phyloP scores from a whole-genome alignment of 306 rosid species.

The Prunus mira region DNA sequence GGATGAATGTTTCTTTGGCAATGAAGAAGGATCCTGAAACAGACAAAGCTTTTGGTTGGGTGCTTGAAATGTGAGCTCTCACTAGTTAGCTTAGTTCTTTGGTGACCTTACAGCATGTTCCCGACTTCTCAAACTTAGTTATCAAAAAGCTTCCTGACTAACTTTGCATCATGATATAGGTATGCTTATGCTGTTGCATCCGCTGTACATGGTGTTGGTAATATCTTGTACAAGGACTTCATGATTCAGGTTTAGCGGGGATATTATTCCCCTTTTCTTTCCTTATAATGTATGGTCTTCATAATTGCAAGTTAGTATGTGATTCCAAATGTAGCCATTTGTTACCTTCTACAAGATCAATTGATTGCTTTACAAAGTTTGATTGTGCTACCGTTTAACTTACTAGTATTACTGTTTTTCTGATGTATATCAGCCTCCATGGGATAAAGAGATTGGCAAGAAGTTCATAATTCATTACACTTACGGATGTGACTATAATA shows the following conservation, averaged over 20 bases:
- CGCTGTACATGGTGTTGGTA: slow-evolving; percentile 76
- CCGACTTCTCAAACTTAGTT: background rate
- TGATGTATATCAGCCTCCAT: slow-evolving; percentile 73
- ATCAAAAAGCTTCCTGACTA: background rate
- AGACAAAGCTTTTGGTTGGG: slow-evolving; percentile 99
- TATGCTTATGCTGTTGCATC: slow-evolving; percentile 96
- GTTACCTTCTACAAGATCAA: background rate
- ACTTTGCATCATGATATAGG: slow-evolving; percentile 46
- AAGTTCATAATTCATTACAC: slow-evolving; percentile 88
- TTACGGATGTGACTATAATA: slow-evolving; percentile 82
- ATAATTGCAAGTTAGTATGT: background rate
- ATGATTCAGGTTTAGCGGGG: slow-evolving; percentile 85
- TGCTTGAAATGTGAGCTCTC: slow-evolving; percentile 87
- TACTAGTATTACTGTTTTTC: slow-evolving; percentile 22
- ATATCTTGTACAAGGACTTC: slow-evolving; percentile 87
- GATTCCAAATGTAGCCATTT: background rate
- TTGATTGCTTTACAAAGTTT: background rate
- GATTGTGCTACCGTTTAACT: slow-evolving; percentile 10
- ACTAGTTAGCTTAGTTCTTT: slow-evolving; percentile 1
- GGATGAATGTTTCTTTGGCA: slow-evolving; percentile 98
- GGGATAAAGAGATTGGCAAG: slow-evolving; percentile 74
- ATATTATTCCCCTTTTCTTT: background rate
- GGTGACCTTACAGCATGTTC: slow-evolving; percentile 7
- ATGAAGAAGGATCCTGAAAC: slow-evolving; percentile 99
- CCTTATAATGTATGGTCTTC: background rate